These are phyloP conservation scores for Globisporangium alternatum DNA, from an alignment of 352 stramenopile species.

Conservation along the genomic window DNA sequence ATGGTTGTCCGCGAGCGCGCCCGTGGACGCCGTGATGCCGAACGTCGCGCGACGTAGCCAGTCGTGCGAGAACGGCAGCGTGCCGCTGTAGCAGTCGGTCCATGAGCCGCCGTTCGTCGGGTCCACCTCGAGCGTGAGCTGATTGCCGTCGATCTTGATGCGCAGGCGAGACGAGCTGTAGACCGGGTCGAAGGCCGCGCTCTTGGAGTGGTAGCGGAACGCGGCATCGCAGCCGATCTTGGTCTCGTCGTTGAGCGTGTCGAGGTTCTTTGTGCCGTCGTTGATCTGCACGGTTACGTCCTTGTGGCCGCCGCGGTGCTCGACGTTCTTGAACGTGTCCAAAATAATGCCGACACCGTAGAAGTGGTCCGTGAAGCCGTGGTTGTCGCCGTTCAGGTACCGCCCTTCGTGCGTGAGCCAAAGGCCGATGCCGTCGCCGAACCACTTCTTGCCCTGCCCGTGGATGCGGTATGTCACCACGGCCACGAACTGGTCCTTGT, in stretches of 20 bases:
- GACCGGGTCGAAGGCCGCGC: conserved; percentile 64
- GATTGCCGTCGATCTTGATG: conserved; percentile 54
- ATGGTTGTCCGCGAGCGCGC: conserved; percentile 80
- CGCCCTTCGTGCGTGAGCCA: conserved; percentile 65
- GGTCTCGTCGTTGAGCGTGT: conserved; percentile 63
- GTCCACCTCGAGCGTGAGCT: conserved; percentile 64
- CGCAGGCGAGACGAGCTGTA: conserved; percentile 68
- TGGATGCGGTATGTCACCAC: conserved; percentile 80
- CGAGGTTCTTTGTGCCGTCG: conserved; percentile 67
- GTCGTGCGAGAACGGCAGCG: conserved; percentile 59
- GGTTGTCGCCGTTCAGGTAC: conserved; percentile 64
- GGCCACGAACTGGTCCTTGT: conserved; percentile 46
- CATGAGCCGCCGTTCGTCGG: conserved; percentile 49
- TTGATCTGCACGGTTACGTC: conserved; percentile 80
- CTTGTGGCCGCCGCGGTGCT: conserved; percentile 77
- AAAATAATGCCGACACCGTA: conserved; percentile 69
- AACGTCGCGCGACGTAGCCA: conserved; percentile 65
- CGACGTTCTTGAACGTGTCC: conserved; percentile 80
- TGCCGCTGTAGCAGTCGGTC: conserved; percentile 63
- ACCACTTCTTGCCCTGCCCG: conserved; percentile 74
- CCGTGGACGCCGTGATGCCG: conserved; percentile 74
- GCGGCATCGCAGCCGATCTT: conserved; percentile 75
- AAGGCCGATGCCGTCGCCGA: conserved; percentile 70
- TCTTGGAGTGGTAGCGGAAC: conserved; percentile 76
- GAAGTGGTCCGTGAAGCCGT: conserved; percentile 73